A percentile compares a stretch with the other conserved stretches of the same genome.
Evolutionary conservation across 73 alveolate genomes (phyloP).

Genomic region (Tetrahymena malaccensis): DNA sequence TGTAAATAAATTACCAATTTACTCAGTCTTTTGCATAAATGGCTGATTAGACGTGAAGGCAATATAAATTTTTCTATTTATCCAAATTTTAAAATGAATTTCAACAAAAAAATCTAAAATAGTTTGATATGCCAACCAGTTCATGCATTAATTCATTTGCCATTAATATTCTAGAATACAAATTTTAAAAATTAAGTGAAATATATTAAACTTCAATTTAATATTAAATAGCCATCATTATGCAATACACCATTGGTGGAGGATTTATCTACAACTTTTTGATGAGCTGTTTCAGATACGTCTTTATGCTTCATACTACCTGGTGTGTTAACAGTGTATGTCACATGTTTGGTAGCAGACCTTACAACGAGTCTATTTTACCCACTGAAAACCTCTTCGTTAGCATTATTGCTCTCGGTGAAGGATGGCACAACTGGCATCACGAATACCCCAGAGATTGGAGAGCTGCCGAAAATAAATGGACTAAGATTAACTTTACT

Average conservation of each 20-base stretch:
- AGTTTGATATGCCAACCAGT: neutral
- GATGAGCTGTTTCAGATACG: neutral
- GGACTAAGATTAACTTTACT: conserved; percentile 39
- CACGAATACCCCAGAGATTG: conserved; percentile 52
- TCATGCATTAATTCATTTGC: neutral
- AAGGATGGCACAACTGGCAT: conserved; percentile 61
- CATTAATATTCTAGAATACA: neutral
- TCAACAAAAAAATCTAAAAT: neutral
- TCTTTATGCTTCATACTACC: conserved; percentile 1
- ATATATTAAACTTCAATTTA: conserved; percentile 4
- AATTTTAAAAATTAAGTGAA: neutral
- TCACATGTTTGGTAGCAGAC: conserved; percentile 40
- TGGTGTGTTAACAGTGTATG: conserved; percentile 47
- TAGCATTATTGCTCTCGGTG: conserved; percentile 27
- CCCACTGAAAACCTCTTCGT: conserved; percentile 43
- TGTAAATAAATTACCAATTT: too few relatives aligned
- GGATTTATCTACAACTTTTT: neutral
- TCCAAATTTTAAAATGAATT: neutral
- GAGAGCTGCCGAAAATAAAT: conserved; percentile 39
- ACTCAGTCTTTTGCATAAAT: neutral
- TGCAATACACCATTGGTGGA: neutral
- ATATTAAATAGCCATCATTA: neutral
- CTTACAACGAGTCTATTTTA: conserved; percentile 18
- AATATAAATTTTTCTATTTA: neutral
- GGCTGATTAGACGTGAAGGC: neutral